Evolutionary conservation across 352 stramenopile genomes (phyloP).

Genomic region (Phytopythium cucurbitacearum): DNA sequence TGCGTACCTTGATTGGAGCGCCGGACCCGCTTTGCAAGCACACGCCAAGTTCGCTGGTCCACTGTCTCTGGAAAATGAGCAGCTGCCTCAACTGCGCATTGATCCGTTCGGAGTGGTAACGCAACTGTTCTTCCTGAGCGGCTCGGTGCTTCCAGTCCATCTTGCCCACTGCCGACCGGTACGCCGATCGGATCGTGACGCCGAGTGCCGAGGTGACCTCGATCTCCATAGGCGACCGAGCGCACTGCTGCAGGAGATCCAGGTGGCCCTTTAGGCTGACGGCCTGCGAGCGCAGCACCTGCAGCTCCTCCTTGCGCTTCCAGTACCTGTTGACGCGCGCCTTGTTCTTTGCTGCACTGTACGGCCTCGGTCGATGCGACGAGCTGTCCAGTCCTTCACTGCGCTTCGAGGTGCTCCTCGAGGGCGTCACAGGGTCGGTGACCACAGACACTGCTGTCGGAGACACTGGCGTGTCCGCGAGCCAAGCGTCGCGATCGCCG

Average conservation of each 20-base stretch:
- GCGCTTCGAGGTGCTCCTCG: too few species aligned
- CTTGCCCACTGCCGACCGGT: neutral
- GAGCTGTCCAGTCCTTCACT: too few species aligned
- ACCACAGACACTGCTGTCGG: too few species aligned
- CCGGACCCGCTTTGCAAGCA: neutral
- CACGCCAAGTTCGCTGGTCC: neutral
- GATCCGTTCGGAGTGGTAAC: neutral
- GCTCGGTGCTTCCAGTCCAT: neutral
- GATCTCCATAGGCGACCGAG: neutral
- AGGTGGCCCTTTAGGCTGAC: neutral
- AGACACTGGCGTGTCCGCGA: too few species aligned
- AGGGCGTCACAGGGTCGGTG: too few species aligned
- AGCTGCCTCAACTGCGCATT: neutral
- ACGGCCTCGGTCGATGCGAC: too few species aligned
- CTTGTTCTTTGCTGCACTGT: too few species aligned
- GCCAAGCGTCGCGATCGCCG: neutral
- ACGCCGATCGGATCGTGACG: neutral
- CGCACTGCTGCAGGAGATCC: constrained; percentile 2
- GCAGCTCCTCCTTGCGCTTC: constrained; percentile 2
- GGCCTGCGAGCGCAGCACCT: neutral
- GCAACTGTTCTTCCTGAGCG: neutral
- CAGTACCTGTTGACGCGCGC: constrained; percentile 1
- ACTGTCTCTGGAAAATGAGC: neutral
- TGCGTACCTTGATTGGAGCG: neutral
- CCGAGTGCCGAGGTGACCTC: neutral